Conservation (phyloP, 2,329 filamentous ascomycete species). For the Leptographium wingfieldii region DNA sequence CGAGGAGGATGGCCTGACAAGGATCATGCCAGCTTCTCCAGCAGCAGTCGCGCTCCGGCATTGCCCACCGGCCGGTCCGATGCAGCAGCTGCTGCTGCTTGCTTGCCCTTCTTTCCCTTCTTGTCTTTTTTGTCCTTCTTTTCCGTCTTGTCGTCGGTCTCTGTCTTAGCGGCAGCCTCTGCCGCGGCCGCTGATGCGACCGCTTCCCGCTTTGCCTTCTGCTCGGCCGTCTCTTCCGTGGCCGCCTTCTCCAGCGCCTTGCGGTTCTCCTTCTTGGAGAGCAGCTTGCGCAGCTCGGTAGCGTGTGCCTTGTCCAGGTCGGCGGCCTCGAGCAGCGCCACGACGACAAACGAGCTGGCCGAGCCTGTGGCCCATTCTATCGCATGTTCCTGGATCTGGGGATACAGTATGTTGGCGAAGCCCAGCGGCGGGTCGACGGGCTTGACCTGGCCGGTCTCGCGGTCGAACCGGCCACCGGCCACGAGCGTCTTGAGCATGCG, state of each 20-base stretch:
- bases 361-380: slow-evolving; percentile 70
- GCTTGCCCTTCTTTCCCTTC: slow-evolving; percentile 13
- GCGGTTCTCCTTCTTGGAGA: slow-evolving; percentile 66
- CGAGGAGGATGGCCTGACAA: background rate
- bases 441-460: slow-evolving; percentile 54
- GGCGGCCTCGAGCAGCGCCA: slow-evolving; percentile 65
- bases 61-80: slow-evolving; percentile 40
- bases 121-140: slow-evolving; percentile 23
- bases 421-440: slow-evolving; percentile 62
- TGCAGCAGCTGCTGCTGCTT: slow-evolving; percentile 12
- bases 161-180: slow-evolving; percentile 25
- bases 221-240: slow-evolving; percentile 41
- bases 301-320: slow-evolving; percentile 57
- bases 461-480: slow-evolving; percentile 77
- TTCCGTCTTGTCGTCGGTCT: slow-evolving; percentile 32
- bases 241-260: slow-evolving; percentile 58
- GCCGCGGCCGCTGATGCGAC: slow-evolving; percentile 36
- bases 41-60: slow-evolving; percentile 46
- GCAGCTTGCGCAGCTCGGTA: slow-evolving; percentile 51
- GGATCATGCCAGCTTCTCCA: slow-evolving; percentile 38
- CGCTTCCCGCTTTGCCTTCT: slow-evolving; percentile 29
- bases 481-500: slow-evolving; percentile 87
- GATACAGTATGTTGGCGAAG: slow-evolving; percentile 74
- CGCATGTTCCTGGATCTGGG: slow-evolving; percentile 61
- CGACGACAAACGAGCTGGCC: slow-evolving; percentile 72